Conservation (phyloP, 805 yeast species). For the Suhomyces faveliae region DNA sequence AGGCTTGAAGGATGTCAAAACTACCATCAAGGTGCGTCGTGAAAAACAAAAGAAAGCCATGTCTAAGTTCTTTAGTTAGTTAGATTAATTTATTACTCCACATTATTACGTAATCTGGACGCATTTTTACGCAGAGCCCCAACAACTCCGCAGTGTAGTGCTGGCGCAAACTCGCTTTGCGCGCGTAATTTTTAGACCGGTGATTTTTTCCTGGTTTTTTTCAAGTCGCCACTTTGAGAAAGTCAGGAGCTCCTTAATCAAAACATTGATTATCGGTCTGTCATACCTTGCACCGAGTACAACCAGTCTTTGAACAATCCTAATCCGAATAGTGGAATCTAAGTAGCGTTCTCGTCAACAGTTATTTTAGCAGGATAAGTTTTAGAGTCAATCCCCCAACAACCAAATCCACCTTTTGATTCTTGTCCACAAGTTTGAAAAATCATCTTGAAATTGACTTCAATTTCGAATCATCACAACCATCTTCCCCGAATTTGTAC, state of each 20-base stretch:
- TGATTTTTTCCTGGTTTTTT: constrained; percentile 5
- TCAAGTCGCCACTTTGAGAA: constrained; percentile 7
- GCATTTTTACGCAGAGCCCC: not conserved
- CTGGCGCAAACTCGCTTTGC: not conserved
- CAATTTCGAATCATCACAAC: not conserved
- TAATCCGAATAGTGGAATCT: not conserved
- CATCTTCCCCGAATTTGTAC: not conserved
- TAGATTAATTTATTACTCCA: not conserved
- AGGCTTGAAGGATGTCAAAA: constrained; percentile 61
- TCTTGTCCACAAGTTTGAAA: not conserved
- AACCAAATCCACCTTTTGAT: constrained; percentile 1
- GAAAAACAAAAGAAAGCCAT: constrained; percentile 73
- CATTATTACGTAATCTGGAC: constrained; percentile 2
- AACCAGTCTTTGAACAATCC: constrained; percentile 4
- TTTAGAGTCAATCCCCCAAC: constrained; percentile 4
- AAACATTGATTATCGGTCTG: constrained; percentile 5
- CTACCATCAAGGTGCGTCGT: constrained; percentile 48
- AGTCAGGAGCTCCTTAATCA: constrained; percentile 4
- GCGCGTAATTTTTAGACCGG: constrained; percentile 2
- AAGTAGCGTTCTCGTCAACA: constrained; percentile 4
- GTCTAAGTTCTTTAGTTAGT: constrained; percentile 56
- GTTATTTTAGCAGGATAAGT: constrained; percentile 3
- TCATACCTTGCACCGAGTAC: constrained; percentile 4
- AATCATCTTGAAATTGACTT: not conserved
- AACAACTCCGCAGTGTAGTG: not conserved